Evolutionary conservation across 169 alveolate species (phyloP).

Genomic region (Eimeria falciformis): DNA sequence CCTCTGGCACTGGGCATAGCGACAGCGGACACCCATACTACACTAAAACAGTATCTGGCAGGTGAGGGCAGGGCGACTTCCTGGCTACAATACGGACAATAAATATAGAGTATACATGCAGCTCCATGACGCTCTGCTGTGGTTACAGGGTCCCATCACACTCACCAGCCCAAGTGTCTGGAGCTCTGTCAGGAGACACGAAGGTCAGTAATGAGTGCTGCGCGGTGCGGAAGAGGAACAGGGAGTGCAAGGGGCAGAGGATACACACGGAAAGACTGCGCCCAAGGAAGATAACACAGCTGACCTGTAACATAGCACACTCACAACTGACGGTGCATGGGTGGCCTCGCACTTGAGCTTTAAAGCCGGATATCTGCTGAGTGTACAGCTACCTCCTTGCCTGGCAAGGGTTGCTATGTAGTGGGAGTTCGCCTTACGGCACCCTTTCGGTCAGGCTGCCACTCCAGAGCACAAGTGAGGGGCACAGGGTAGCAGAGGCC

Average conservation of each 20-base stretch:
- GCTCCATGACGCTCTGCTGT: no score
- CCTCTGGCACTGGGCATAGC: slow-evolving; percentile 56
- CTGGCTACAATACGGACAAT: no score
- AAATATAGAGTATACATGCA: no score
- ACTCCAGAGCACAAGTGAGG: slow-evolving; percentile 67
- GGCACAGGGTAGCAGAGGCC: slow-evolving; percentile 78
- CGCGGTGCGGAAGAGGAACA: slow-evolving; percentile 63
- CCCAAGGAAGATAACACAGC: slow-evolving; percentile 75
- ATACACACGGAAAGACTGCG: slow-evolving; percentile 73
- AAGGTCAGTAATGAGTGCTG: slow-evolving; percentile 41
- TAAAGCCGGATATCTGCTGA: neutral
- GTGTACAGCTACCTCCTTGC: neutral
- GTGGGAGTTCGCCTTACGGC: slow-evolving; percentile 6
- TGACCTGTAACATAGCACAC: slow-evolving; percentile 49
- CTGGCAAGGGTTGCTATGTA: neutral
- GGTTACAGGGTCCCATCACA: neutral
- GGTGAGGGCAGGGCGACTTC: no score
- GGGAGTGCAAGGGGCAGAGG: slow-evolving; percentile 74
- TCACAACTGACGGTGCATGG: no score
- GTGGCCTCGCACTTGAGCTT: no score
- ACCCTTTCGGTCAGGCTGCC: slow-evolving; percentile 71
- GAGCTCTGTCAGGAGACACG: slow-evolving; percentile 32
- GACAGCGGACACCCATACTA: no score
- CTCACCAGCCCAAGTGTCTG: slow-evolving; percentile 42
- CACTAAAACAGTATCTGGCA: no score